Evolutionary conservation across 2,329 filamentous ascomycete species (phyloP), one percentile per base, ranked within the genome.

Genomic region (Alternaria consortialis): DNA sequence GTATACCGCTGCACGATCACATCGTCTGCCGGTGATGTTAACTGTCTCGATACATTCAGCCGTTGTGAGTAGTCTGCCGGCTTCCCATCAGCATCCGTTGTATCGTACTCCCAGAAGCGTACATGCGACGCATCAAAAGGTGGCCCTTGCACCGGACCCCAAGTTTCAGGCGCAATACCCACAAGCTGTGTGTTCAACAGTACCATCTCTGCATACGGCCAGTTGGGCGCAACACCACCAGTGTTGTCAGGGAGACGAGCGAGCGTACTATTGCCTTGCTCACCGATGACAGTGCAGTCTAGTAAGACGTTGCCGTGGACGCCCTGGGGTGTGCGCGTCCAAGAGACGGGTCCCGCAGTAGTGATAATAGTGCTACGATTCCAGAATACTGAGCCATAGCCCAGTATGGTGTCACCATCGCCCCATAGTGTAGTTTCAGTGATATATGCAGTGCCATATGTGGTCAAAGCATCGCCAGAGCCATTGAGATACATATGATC

Each of bases 381-480:
- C 48, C 51, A n/a, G 43, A 53, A 4, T 9, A 32, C 31, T 32
- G 31, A 11, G 31, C 31, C 31, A 11, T 32, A 64, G 8, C 60
- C 65, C 8, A 64, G 47, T 13, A 67, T 51, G 4, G 63, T 66
- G 44, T 67, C 63, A 8, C 65, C 60, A 32, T 67, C 44, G 29
- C 56, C 56, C 36, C 53, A 60, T 2, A 67, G 51, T 31, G 39
- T 46, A 3, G 34, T 58, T 20, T 61, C 56, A 11, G 47, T 17
- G 27, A 66, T 55, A 50, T 65, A 65, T 15, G 50, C 34, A 56
- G 60, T 60, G 29, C 63, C 60, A 36, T 65, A 58, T 4, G 65
- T 66, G 8, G 60, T 67, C 27, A 67, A 58, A 9, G 60, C 63
- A 52, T 67, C 65, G 9, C 65, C 65, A 3, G 63, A 64, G 17